Evolutionary conservation across 805 yeast genomes (phyloP).

Genomic region (Nakazawaea pomicola): DNA sequence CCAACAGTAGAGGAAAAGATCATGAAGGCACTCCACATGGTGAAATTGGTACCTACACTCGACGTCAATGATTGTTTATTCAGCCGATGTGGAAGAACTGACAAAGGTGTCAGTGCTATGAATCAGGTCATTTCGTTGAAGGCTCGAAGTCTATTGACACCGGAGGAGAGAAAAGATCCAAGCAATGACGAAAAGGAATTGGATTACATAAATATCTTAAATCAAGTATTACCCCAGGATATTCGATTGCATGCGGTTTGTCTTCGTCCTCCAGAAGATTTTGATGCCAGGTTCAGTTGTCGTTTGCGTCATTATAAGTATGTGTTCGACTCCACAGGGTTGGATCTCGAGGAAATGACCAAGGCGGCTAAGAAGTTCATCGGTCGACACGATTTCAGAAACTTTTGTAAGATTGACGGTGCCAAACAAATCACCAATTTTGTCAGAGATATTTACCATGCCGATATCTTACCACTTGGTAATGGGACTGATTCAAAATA

Average conservation of each 20-base stretch:
- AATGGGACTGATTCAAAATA: constrained; percentile 30
- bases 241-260: constrained; percentile 80
- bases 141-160: constrained; percentile 63
- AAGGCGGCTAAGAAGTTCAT: constrained; percentile 56
- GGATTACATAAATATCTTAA: constrained; percentile 70
- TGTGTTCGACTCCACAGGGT: constrained; percentile 50
- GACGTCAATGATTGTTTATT: constrained; percentile 64
- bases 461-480: constrained; percentile 18
- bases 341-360: constrained; percentile 65
- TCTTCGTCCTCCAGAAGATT: constrained; percentile 73
- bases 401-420: constrained; percentile 92
- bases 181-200: constrained; percentile 62
- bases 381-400: constrained; percentile 88
- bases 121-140: constrained; percentile 83
- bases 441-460: constrained; percentile 50
- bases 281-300: constrained; percentile 94
- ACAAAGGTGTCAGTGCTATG: constrained; percentile 95
- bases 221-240: constrained; percentile 74
- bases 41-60: constrained; percentile 57
- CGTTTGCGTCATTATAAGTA: constrained; percentile 81
- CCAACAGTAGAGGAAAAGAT: constrained; percentile 85
- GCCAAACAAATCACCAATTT: constrained; percentile 86
- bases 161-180: constrained; percentile 57
- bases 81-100: constrained; percentile 93
- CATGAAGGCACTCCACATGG: constrained; percentile 62